A percentile compares a stretch with the other conserved stretches of the same genome.
These are phyloP conservation scores for Scheffersomyces lignicola DNA, from an alignment of 1,139 yeast species.

Conservation along the genomic window DNA sequence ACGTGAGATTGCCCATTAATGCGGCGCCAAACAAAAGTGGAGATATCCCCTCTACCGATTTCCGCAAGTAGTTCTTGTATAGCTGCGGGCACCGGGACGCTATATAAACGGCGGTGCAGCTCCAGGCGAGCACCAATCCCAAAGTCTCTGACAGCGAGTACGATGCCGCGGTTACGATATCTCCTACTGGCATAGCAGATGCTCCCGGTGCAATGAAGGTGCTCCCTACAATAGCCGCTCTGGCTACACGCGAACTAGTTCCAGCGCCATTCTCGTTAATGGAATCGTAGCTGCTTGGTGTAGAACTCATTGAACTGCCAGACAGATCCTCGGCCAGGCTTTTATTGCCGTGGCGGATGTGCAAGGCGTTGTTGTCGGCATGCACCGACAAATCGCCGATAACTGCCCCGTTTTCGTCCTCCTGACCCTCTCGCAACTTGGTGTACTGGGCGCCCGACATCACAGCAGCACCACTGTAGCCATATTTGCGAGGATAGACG, in stretches of 20 bases:
- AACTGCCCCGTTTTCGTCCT: constrained; percentile 1
- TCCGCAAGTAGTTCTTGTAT: constrained; percentile 67
- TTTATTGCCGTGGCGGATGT: constrained; percentile 12
- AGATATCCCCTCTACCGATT: constrained; percentile 83
- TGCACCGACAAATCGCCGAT: constrained; percentile 10
- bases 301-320: constrained; percentile 14
- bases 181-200: constrained; percentile 20
- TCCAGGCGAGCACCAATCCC: constrained; percentile 75
- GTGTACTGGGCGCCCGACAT: background rate
- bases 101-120: constrained; percentile 74
- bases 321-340: constrained; percentile 8
- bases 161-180: constrained; percentile 4
- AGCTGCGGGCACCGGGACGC: constrained; percentile 85
- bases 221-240: constrained; percentile 20
- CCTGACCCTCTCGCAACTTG: background rate
- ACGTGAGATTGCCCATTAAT: constrained; percentile 75
- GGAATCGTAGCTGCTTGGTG: constrained; percentile 27
- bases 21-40: constrained; percentile 80
- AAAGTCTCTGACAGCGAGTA: constrained; percentile 15
- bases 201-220: constrained; percentile 23
- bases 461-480: background rate
- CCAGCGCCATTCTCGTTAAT: constrained; percentile 14
- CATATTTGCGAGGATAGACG: constrained; percentile 29
- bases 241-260: too few species aligned
- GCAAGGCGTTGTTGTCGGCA: constrained; percentile 14